Evolutionary conservation across 129 eudicot genomes (phyloP).

Genomic region (Calendula officinalis): DNA sequence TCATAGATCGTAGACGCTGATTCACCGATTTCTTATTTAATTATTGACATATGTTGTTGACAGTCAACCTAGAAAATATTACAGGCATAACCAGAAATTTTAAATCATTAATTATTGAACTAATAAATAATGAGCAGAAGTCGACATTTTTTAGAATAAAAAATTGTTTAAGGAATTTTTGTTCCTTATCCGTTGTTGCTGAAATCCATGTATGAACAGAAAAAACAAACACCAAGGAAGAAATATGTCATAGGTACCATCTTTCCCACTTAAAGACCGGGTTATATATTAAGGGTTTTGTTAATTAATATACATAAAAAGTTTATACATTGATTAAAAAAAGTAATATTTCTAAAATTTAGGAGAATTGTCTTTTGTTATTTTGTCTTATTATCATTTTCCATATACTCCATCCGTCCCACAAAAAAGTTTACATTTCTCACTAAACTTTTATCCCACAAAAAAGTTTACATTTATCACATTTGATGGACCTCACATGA

Average conservation of each 20-base stretch:
- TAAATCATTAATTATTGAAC: conserved; percentile 10
- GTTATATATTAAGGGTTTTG: too few species aligned
- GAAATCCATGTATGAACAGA: conserved; percentile 21
- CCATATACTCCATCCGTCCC: too few species aligned
- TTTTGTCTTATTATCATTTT: too few species aligned
- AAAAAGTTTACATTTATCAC: too few species aligned
- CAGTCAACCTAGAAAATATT: conserved; percentile 27
- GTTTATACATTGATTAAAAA: too few species aligned
- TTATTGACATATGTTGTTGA: not conserved
- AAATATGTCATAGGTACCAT: conserved; percentile 11
- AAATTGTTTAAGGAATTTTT: conserved; percentile 27
- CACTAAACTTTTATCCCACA: too few species aligned
- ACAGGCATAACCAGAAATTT: conserved; percentile 3
- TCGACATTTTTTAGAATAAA: conserved; percentile 16
- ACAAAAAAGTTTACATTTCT: too few species aligned
- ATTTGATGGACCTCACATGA: too few species aligned
- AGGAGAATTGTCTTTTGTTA: too few species aligned
- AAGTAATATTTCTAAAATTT: too few species aligned
- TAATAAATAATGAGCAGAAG: conserved; percentile 14
- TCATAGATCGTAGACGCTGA: conserved; percentile 20
- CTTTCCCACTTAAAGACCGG: not conserved
- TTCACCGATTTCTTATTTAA: conserved; percentile 1
- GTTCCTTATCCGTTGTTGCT: conserved; percentile 33
- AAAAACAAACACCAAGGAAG: conserved; percentile 26
- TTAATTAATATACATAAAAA: not conserved